Base-by-base conservation (phyloP, 805 yeast species). In the Metschnikowia borealis region DNA sequence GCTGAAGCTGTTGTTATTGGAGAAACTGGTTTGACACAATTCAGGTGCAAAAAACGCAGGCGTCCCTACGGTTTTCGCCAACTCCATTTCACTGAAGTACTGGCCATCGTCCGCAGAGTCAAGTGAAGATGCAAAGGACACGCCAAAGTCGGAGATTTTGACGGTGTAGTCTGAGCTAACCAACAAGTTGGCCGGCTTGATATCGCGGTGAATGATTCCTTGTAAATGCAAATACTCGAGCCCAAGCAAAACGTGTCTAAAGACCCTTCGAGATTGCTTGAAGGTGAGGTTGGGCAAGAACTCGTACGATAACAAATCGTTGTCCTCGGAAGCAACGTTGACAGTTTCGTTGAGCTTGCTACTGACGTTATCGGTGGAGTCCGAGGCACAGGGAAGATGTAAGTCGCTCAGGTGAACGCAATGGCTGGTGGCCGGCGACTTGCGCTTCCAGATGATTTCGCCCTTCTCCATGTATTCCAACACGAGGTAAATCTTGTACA, bases 131-230 rank as follows among this genome's bases (percentile, higher is more conserved):
- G 92, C 89, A 67, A 88, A 87, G 0, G 97, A 89, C 13, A 94
- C 96, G 21, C 99, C 98, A 69, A 92, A 94, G 70, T 92, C 99
- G n/a, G 95, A 84, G 38, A 92, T 94, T 68, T 94, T 94, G 23
- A 91, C 96, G 6, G 78, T 74, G 48, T 84, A 82, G 56, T 87
- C 84, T 14, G 78, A 69, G 29, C 87, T 76, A 2, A 90, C 82
- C 50, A 92, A 75, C 51, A 92, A 67, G 63, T 92, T 92, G 2
- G 98, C 96, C 1, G 99, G 98, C 65, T 92, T 92, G 51, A 92
- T 91, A 67, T 92, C 99, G 55, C 99, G 79, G 69, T 92, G 99
- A 15, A 92, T 87, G 41, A 91, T 88, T 2, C 96, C 96, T 64
- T 88, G 95, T 58, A 81, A 73, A 69, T 94, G 98, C 57, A 92